Percentiles rank a stretch among this genome's conserved stretches.
Conservation (phyloP, 2,329 filamentous ascomycete genomes). For the Monosporascus sp. region DNA sequence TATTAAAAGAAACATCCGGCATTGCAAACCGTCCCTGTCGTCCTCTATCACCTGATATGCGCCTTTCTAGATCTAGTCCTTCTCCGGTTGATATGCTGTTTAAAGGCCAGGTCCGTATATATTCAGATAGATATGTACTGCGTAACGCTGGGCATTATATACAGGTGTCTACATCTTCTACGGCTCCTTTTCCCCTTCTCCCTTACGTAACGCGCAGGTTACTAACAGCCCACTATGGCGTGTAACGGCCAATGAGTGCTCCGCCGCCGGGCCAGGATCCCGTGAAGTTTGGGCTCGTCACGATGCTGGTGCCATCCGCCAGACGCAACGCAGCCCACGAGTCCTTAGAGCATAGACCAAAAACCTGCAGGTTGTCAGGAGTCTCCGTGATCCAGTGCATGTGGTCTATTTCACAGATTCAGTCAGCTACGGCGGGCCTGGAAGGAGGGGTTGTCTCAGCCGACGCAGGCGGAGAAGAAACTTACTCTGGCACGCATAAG, state of each 20-base stretch:
- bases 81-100: no score
- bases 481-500: constrained; percentile 30
- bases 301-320: constrained; percentile 29
- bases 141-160: no score
- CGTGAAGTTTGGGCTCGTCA: constrained; percentile 26
- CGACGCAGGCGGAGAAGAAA: not conserved
- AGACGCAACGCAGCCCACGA: constrained; percentile 29
- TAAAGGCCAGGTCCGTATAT: no score
- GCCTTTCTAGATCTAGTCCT: no score
- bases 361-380: constrained; percentile 34
- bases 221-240: constrained; percentile 12
- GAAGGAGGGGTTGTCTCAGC: no score
- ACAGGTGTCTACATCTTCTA: not conserved
- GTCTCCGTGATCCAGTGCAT: constrained; percentile 36
- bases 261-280: constrained; percentile 29
- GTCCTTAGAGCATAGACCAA: constrained; percentile 37
- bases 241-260: constrained; percentile 34
- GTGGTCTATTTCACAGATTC: constrained; percentile 16
- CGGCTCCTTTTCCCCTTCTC: no score
- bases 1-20: no score
- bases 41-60: no score
- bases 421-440: constrained; percentile 1
- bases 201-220: no score
- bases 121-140: no score
- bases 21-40: no score